A percentile compares a stretch with the other conserved stretches of the same genome.
Evolutionary conservation across 768 basidiomycete genomes (phyloP).

Genomic region (Gymnopilus junonius): DNA sequence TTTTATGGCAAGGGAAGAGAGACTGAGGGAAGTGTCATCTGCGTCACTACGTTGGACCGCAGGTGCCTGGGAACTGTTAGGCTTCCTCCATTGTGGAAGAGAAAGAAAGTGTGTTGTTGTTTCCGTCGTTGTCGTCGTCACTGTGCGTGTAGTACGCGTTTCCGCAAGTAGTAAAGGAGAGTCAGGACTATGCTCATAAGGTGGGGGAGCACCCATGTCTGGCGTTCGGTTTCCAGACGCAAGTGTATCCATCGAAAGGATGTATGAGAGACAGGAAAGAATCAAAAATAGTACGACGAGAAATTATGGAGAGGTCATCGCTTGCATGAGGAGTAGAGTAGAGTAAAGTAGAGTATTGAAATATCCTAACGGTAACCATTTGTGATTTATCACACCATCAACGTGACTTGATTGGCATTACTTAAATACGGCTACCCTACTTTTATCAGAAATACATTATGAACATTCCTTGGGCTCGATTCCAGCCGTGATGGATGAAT

Average conservation of each 20-base stretch:
- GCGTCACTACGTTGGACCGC: constrained; percentile 4
- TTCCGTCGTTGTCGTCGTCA: constrained; percentile 51
- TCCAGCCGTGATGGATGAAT: too few species aligned
- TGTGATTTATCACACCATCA: background rate
- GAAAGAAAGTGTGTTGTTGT: constrained; percentile 69
- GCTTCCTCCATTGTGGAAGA: constrained; percentile 67
- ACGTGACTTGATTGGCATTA: background rate
- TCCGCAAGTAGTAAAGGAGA: constrained; percentile 44
- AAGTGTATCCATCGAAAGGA: constrained; percentile 12
- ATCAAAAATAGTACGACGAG: background rate
- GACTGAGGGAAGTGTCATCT: constrained; percentile 6
- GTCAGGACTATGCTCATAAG: constrained; percentile 21
- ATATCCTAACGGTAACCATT: background rate
- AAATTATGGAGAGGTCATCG: background rate
- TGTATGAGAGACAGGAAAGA: background rate
- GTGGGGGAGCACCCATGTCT: constrained; percentile 10
- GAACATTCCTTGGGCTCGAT: too few species aligned
- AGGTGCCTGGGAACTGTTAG: constrained; percentile 30
- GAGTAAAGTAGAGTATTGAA: background rate
- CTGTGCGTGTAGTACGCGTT: constrained; percentile 53
- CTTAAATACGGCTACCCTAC: constrained; percentile 13
- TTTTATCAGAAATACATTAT: constrained; percentile 7
- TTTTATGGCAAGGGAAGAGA: constrained; percentile 12
- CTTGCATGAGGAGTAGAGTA: background rate
- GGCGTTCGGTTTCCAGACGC: background rate